Evolutionary conservation across 2,329 filamentous ascomycete species (phyloP).

Genomic region (Tolypocladium cylindrosporum): DNA sequence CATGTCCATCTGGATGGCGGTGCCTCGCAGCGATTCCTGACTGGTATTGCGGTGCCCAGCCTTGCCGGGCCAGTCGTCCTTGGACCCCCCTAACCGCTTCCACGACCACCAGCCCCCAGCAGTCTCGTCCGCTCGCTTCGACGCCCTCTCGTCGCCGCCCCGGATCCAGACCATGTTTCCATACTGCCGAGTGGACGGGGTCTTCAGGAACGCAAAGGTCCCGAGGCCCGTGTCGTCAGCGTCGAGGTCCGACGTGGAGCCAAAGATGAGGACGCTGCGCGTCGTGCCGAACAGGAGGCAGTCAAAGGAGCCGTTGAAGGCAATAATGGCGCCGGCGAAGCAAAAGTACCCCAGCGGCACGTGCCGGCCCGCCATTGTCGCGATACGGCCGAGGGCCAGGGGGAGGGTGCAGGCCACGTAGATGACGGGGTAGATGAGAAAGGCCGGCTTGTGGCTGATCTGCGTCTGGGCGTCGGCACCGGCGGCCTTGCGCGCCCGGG

Average conservation of each 20-base stretch:
- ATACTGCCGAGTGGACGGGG: slow-evolving; percentile 23
- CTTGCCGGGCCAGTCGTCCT: slow-evolving; percentile 5
- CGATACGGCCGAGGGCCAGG: slow-evolving; percentile 53
- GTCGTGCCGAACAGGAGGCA: slow-evolving; percentile 43
- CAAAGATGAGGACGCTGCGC: slow-evolving; percentile 42
- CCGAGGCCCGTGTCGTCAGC: slow-evolving; percentile 36
- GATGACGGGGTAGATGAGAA: slow-evolving; percentile 59
- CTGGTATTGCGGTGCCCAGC: slow-evolving; percentile 12
- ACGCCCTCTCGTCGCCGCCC: slow-evolving; percentile 11
- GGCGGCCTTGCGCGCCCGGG: background rate
- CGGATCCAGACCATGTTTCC: slow-evolving; percentile 32
- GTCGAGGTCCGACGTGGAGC: slow-evolving; percentile 21
- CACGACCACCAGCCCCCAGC: slow-evolving; percentile 18
- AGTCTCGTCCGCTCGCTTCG: slow-evolving; percentile 3
- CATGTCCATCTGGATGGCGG: slow-evolving; percentile 33
- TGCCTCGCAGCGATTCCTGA: slow-evolving; percentile 21
- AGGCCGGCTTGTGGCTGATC: slow-evolving; percentile 34
- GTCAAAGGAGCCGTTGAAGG: slow-evolving; percentile 45
- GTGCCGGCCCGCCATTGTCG: slow-evolving; percentile 44
- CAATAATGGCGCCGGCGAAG: slow-evolving; percentile 48
- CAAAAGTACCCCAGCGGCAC: slow-evolving; percentile 46
- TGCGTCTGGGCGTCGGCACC: slow-evolving; percentile 4
- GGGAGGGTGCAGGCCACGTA: slow-evolving; percentile 62
- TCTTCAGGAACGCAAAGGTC: slow-evolving; percentile 41
- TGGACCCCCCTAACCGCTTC: slow-evolving; percentile 7